Conservation (phyloP, 768 basidiomycete genomes). For the Crepidotus variabilis region DNA sequence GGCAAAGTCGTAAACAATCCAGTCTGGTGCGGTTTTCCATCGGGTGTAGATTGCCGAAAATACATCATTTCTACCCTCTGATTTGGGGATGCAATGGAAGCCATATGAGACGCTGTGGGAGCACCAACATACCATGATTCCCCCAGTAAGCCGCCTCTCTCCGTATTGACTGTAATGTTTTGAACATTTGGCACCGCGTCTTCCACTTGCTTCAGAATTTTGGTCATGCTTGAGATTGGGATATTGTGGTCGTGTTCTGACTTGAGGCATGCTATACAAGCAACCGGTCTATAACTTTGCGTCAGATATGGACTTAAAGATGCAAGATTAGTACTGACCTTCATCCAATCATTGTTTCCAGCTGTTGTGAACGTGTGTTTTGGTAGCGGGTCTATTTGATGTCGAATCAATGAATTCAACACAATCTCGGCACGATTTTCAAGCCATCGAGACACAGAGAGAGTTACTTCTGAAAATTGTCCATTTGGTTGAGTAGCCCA, state of each 20-base stretch:
- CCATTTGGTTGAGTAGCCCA: not conserved
- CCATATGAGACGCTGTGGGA: conserved; percentile 29
- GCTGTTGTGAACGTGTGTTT: too few relatives aligned
- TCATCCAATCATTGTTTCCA: not conserved
- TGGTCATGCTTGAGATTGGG: conserved; percentile 21
- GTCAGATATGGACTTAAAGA: not conserved
- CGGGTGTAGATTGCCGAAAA: conserved; percentile 31
- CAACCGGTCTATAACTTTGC: conserved; percentile 17
- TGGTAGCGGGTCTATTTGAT: too few relatives aligned
- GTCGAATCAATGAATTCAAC: too few relatives aligned
- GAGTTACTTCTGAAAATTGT: not conserved
- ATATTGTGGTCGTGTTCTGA: conserved; percentile 22
- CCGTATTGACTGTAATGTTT: conserved; percentile 27
- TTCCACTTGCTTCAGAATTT: conserved; percentile 6
- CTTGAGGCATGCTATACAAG: conserved; percentile 25
- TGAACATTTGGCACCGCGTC: conserved; percentile 20
- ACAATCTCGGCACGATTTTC: not conserved
- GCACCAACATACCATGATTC: conserved; percentile 29
- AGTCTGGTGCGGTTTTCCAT: conserved; percentile 23
- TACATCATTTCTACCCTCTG: conserved; percentile 34
- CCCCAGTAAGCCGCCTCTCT: conserved; percentile 21
- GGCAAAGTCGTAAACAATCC: conserved; percentile 12
- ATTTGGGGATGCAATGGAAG: conserved; percentile 30
- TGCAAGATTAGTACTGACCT: not conserved
- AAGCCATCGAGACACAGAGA: not conserved